Evolutionary conservation across 2,329 filamentous ascomycete species (phyloP).

Genomic region (Hypomyces rosellus): DNA sequence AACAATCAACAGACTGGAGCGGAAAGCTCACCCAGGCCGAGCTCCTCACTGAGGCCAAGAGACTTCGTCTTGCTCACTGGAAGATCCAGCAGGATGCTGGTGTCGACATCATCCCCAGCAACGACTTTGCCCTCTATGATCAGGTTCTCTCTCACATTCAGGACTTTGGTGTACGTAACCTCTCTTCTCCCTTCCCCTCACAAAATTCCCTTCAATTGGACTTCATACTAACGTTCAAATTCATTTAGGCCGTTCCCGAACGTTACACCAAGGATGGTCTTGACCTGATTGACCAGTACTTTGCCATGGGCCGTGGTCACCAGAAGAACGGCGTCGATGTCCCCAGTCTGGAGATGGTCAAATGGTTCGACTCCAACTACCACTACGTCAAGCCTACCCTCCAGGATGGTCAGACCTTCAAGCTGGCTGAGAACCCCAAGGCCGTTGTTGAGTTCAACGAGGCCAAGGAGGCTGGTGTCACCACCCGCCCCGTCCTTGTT

Average conservation of each 20-base stretch:
- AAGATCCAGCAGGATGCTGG: constrained; percentile 99
- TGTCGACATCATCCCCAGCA: constrained; percentile 96
- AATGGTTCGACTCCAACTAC: constrained; percentile 99
- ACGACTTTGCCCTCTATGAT: constrained; percentile 99
- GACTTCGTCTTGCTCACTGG: constrained; percentile 95
- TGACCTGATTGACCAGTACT: constrained; percentile 89
- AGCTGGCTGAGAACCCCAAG: constrained; percentile 81
- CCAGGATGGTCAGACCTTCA: constrained; percentile 95
- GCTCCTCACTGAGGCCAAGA: constrained; percentile 91
- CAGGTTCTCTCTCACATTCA: constrained; percentile 97
- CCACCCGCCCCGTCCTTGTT: constrained; percentile 87
- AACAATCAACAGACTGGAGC: constrained; percentile 58
- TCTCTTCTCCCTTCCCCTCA: not conserved
- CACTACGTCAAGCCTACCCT: constrained; percentile 99
- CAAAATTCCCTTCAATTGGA: not conserved
- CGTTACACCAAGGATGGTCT: constrained; percentile 89
- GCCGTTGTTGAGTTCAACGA: constrained; percentile 90
- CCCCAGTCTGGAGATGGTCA: constrained; percentile 95
- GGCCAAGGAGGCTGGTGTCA: constrained; percentile 94
- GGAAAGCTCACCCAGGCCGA: constrained; percentile 90
- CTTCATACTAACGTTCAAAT: not conserved
- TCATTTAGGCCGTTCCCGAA: constrained; percentile 71
- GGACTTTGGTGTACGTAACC: constrained; percentile 76
- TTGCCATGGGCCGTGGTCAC: constrained; percentile 98
- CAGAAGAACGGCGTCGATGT: constrained; percentile 94